Evolutionary conservation across 192 early-diverging fungal genomes (phyloP).

Genomic region (Rhizoclosmatium sp.): DNA sequence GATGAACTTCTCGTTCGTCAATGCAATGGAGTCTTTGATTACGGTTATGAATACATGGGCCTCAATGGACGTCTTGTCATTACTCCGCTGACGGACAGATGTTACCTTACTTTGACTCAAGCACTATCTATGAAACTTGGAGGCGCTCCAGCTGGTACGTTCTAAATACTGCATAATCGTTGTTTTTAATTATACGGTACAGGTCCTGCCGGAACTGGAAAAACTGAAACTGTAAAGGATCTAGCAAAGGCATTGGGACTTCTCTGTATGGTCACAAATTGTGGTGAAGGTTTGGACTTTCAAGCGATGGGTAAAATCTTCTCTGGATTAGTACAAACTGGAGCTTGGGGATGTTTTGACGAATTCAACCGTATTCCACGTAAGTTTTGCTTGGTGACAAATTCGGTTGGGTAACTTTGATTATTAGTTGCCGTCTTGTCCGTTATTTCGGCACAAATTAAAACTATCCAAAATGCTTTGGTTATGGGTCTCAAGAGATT

Average conservation of each 20-base stretch:
- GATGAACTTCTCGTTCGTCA: conserved; percentile 62
- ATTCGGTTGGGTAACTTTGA: not conserved
- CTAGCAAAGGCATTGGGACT: conserved; percentile 66
- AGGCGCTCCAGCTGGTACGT: conserved; percentile 61
- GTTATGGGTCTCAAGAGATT: conserved; percentile 61
- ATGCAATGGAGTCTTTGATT: conserved; percentile 67
- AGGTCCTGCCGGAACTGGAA: conserved; percentile 65
- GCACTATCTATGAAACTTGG: conserved; percentile 69
- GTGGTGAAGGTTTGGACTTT: conserved; percentile 70
- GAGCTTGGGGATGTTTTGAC: conserved; percentile 72
- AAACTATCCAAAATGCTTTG: conserved; percentile 67
- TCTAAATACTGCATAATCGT: not conserved
- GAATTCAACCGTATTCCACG: conserved; percentile 70
- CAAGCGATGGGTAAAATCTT: conserved; percentile 72
- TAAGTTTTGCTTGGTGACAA: conserved; percentile 18
- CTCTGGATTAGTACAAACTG: conserved; percentile 68
- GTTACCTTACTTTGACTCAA: conserved; percentile 66
- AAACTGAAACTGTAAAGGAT: conserved; percentile 72
- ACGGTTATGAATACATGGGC: conserved; percentile 72
- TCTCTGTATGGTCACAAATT: conserved; percentile 70
- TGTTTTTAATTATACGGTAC: not conserved
- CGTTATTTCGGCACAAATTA: conserved; percentile 69
- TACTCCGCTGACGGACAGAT: conserved; percentile 67
- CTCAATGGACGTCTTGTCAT: conserved; percentile 66
- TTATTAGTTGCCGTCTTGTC: conserved; percentile 61